Base-by-base conservation (phyloP, 208 protist genomes). In the Wallacemonas rigidus region DNA sequence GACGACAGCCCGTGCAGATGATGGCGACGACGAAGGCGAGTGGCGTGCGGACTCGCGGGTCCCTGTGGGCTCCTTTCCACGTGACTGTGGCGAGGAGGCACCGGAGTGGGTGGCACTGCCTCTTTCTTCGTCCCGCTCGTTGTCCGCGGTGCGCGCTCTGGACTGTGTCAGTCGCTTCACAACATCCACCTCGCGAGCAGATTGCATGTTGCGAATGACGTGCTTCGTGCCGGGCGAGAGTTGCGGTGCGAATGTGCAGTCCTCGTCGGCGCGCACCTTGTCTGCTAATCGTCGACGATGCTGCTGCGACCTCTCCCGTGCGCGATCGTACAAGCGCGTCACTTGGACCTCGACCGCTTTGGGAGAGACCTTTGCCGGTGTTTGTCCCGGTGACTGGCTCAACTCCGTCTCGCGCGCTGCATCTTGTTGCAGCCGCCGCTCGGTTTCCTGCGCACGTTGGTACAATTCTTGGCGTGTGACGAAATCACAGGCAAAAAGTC, bases 401-500 rank as follows among this genome's bases (percentile, higher is more conserved):
- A 5, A 40, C 43, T 78, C 67, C 35, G 43, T 36, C 43, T 74
- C 62, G 3, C 5, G 5, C 47, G 69, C 54, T 51, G 51, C 44
- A 36, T 47, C 35, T 7, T 55, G 60, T 38, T 84, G 71, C 47
- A 50, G 51, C 39, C 51, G 64, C 45, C 54, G 76, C 64, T 94
- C 77, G 58, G 92, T 75, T 17, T 90, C 74, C 48, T 78, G 79
- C 11, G 90, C 86, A 26, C 79, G 67, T 43, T 87, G 73, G 76
- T 96, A 94, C 1, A 92, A 47, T 44, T 81, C 75, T 71, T 96
- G 91, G 2, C 91, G 83, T 3, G 45, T 69, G 5, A 96, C 79
- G 76, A 96, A 96, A 76, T 83, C 72, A 17, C 81, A 50, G 41
- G 86, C 36, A 62, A 94, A 94, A 43, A 96, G 81, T n/a, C 62